These are phyloP conservation scores for Cryoendolithus antarcticus DNA, from an alignment of 2,329 filamentous ascomycete species.

Conservation along the genomic window DNA sequence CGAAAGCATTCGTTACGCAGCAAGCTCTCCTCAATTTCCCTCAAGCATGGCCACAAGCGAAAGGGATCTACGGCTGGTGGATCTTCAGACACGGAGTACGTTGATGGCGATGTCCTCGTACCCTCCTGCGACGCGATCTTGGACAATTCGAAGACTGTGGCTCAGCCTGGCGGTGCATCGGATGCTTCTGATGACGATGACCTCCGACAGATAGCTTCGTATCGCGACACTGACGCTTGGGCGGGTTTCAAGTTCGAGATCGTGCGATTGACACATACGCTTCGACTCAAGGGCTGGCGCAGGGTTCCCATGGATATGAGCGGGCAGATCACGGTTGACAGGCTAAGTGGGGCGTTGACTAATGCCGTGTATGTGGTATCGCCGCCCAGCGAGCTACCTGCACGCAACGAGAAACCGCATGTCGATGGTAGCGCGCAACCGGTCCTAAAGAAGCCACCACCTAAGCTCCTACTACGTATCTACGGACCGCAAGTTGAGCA, in stretches of 20 bases:
- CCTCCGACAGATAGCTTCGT: conserved; percentile 15
- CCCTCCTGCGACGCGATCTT: conserved; percentile 73
- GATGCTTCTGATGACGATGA: conserved; percentile 38
- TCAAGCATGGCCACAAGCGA: conserved; percentile 24
- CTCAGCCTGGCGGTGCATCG: conserved; percentile 50
- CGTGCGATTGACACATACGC: conserved; percentile 73
- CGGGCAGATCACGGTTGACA: conserved; percentile 55
- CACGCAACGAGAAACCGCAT: conserved; percentile 21
- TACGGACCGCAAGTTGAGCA: conserved; percentile 94
- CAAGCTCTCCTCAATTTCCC: conserved; percentile 11
- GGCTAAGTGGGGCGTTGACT: conserved; percentile 81
- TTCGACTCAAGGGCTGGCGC: conserved; percentile 85
- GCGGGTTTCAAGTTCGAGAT: conserved; percentile 84
- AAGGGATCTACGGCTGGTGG: conserved; percentile 35
- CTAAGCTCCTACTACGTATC: conserved; percentile 76
- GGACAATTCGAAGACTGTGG: conserved; percentile 81
- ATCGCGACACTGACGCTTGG: conserved; percentile 51
- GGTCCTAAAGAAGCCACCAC: conserved; percentile 37
- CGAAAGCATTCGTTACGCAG: conserved; percentile 11
- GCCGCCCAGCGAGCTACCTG: conserved; percentile 54
- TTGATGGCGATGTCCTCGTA: conserved; percentile 69
- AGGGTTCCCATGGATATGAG: conserved; percentile 62
- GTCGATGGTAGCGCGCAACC: conserved; percentile 21
- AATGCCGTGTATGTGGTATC: conserved; percentile 94
- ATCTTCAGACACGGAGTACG: conserved; percentile 76